phyloP scores from a whole-genome alignment of 1,139 yeast species.

The Dujonia santamariae region DNA sequence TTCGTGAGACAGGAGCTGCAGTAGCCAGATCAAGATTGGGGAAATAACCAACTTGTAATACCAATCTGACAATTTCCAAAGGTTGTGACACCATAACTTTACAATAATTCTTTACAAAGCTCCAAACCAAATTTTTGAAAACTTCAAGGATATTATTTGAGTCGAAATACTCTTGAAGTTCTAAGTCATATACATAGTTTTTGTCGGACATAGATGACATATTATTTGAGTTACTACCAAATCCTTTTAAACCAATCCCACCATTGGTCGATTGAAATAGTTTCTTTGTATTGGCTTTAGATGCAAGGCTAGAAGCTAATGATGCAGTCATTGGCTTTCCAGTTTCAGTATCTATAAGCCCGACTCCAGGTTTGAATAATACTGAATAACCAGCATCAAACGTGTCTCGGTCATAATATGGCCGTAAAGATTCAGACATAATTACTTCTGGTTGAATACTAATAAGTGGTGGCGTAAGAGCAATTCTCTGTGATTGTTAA shows the following conservation, averaged over 20 bases:
- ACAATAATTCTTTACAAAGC: conserved; percentile 65
- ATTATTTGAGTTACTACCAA: conserved; percentile 5
- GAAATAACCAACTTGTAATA: conserved; percentile 77
- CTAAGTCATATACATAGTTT: conserved; percentile 60
- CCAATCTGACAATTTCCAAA: conserved; percentile 75
- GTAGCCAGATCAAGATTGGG: conserved; percentile 15
- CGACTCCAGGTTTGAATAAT: conserved; percentile 57
- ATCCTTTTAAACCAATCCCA: conserved; percentile 14
- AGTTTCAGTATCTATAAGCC: conserved; percentile 45
- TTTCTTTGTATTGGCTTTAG: conserved; percentile 13
- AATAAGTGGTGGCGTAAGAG: too few relatives aligned
- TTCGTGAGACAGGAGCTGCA: too few relatives aligned
- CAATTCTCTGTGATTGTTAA: too few relatives aligned
- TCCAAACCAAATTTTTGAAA: conserved; percentile 49
- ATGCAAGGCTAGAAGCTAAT: conserved; percentile 19
- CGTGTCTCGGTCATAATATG: conserved; percentile 69
- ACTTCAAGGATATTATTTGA: conserved; percentile 53
- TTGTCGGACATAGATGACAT: conserved; percentile 21
- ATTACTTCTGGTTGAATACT: too few relatives aligned
- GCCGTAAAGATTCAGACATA: conserved; percentile 41
- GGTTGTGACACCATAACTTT: conserved; percentile 79
- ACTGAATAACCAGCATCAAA: conserved; percentile 69
- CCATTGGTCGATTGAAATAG: conserved; percentile 7
- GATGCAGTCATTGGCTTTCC: conserved; percentile 32
- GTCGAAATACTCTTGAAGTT: conserved; percentile 66